Percentiles rank a stretch among this genome's conserved stretches.
Evolutionary conservation across 2,329 filamentous ascomycete genomes (phyloP).

Genomic region (Graphiopsis chlorocephala): DNA sequence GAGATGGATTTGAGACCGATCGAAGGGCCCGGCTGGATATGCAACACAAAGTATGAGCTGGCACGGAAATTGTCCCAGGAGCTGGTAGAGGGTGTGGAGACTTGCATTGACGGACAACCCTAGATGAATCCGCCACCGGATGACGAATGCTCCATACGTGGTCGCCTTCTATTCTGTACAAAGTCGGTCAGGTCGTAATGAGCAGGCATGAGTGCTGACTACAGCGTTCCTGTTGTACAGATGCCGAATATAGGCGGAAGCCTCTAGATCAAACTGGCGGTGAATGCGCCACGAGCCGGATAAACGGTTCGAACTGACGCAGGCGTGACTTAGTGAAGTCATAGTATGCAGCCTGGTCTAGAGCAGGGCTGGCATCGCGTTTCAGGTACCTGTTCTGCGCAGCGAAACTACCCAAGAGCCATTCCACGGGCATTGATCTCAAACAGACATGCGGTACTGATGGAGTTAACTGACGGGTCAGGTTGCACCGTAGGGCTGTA

Average conservation of each 20-base stretch:
- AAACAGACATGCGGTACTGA: not conserved
- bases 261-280: not conserved
- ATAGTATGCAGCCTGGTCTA: not conserved
- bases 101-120: not conserved
- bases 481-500: not conserved
- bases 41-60: not conserved
- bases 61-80: not conserved
- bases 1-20: not conserved
- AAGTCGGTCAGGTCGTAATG: not conserved
- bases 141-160: not conserved
- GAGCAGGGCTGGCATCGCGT: not conserved
- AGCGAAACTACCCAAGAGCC: conserved; percentile 1
- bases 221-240: not conserved
- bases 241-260: not conserved
- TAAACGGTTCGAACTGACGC: not conserved
- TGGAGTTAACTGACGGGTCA: not conserved
- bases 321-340: not conserved
- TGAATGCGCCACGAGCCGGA: not conserved
- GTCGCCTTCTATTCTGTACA: not conserved
- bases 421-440: not conserved
- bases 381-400: not conserved
- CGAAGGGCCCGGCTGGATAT: not conserved
- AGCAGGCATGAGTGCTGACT: not conserved
- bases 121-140: not conserved
- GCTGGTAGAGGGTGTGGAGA: not conserved